Conservation (phyloP, 176 grass and related monocot species). For the Melocanna baccifera region DNA sequence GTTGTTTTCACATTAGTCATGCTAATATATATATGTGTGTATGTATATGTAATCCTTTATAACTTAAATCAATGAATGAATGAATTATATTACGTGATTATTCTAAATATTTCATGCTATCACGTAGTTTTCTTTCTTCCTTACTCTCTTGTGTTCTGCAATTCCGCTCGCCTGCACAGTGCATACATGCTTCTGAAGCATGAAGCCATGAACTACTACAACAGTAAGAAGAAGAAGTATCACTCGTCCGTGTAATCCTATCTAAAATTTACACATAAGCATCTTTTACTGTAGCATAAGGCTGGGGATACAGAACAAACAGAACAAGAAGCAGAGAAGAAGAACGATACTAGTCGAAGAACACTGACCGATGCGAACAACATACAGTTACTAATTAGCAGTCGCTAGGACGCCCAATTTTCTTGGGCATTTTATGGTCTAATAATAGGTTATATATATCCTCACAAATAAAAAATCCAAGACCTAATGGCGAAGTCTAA, state of each 20-base stretch:
- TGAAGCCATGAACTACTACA: neutral
- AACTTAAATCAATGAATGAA: too few relatives aligned
- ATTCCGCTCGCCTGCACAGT: neutral
- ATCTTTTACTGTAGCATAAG: neutral
- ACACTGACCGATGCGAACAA: slow-evolving; percentile 19
- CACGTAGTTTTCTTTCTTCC: neutral
- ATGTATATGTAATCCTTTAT: too few relatives aligned
- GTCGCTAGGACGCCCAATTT: slow-evolving; percentile 17
- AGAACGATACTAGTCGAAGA: neutral
- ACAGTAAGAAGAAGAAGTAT: neutral
- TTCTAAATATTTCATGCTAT: too few relatives aligned
- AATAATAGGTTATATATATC: slow-evolving; percentile 31
- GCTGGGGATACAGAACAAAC: neutral
- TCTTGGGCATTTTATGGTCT: slow-evolving; percentile 35
- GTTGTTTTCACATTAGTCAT: too few relatives aligned
- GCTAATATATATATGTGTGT: too few relatives aligned
- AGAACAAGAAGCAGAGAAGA: neutral
- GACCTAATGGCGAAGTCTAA: slow-evolving; percentile 18
- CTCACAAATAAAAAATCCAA: slow-evolving; percentile 1
- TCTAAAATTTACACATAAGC: neutral
- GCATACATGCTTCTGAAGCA: neutral
- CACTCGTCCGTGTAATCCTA: neutral
- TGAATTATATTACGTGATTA: too few relatives aligned
- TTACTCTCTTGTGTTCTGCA: neutral
- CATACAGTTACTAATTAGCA: slow-evolving; percentile 13